These are phyloP conservation scores for Cenchrus fungigraminus DNA, from an alignment of 176 grass and related monocot genomes.

Conservation along the genomic window DNA sequence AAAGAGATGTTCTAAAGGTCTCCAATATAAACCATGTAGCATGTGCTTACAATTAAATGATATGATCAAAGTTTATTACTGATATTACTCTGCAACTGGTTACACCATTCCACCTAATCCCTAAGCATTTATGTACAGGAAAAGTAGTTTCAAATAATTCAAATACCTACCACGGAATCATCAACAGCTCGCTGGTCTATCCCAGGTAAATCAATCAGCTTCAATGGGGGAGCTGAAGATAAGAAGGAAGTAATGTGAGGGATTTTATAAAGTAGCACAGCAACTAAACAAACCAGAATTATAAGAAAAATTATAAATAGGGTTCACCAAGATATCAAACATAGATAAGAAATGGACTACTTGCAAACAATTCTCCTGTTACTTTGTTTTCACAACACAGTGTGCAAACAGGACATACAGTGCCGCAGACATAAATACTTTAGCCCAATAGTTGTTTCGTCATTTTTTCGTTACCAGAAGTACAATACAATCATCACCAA, in stretches of 20 bases:
- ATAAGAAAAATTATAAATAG: background rate
- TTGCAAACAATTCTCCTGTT: background rate
- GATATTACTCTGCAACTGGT: background rate
- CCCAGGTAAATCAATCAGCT: conserved; percentile 96
- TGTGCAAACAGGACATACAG: background rate
- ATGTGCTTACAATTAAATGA: background rate
- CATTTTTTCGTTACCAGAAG: background rate
- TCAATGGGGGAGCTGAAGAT: conserved; percentile 82
- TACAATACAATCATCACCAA: conserved; percentile 5
- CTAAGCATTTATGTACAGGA: conserved; percentile 25
- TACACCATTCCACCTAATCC: conserved; percentile 5
- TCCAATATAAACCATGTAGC: conserved; percentile 10
- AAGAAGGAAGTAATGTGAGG: conserved; percentile 31
- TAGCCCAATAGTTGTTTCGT: background rate
- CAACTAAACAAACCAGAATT: background rate
- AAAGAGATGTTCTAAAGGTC: background rate
- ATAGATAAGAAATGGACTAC: background rate
- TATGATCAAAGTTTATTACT: background rate
- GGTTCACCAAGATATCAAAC: conserved; percentile 2
- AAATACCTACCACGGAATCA: conserved; percentile 71
- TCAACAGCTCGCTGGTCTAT: conserved; percentile 91
- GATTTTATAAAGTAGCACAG: conserved; percentile 10
- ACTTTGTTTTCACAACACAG: background rate
- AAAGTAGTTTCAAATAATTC: conserved; percentile 1
- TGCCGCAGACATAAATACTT: background rate